Base-by-base conservation (phyloP, 1,284 basidiomycete species). In the Neonothopanus nambi region DNA sequence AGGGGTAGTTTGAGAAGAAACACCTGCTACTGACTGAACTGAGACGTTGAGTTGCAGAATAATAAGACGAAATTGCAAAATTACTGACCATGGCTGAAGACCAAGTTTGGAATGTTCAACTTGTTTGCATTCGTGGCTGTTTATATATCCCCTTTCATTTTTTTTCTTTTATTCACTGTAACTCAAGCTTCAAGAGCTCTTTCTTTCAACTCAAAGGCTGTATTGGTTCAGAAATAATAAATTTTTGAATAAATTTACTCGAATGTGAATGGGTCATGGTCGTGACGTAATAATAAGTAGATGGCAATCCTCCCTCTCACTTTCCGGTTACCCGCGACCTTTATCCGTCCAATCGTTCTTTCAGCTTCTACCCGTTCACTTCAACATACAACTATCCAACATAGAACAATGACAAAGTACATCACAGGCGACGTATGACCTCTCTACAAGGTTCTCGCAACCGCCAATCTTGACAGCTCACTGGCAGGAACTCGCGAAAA, bases 401-500 rank as follows among this genome's bases (percentile, higher is more conserved):
- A 13, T 42, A 15, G 17, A 21, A 23, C 9, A 35, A 46, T 46
- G 54, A 24, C 54, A 21, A 80, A 85, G 23, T 88, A 87, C 60
- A 68, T 69, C 37, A 57, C 66, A 38, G 55, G 59, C 55, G 65
- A 67, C 48, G 67, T 69, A 57, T 48, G 64, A 33, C 26, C n/a
- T 23, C 36, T 39, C 47, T 21, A 30, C 1, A 39, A 35, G 7
- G 11, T 7, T 35, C 21, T 33, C 36, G 18, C 21, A 33, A n/a
- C 38, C 20, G 3, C 35, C 40, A 28, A 23, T 18, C 51, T 13
- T 43, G 28, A 43, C 17, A 18, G 20, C 30, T 43, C 18, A 35
- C 49, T 20, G 30, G 39, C 60, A 91, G 87, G 83, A 89, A 65
- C 80, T 91, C 37, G 82, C 82, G 28, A 67, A 70, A 18, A 68